Evolutionary conservation across 2,329 filamentous ascomycete genomes (phyloP).

Genomic region (Simplicillium aogashimaense): DNA sequence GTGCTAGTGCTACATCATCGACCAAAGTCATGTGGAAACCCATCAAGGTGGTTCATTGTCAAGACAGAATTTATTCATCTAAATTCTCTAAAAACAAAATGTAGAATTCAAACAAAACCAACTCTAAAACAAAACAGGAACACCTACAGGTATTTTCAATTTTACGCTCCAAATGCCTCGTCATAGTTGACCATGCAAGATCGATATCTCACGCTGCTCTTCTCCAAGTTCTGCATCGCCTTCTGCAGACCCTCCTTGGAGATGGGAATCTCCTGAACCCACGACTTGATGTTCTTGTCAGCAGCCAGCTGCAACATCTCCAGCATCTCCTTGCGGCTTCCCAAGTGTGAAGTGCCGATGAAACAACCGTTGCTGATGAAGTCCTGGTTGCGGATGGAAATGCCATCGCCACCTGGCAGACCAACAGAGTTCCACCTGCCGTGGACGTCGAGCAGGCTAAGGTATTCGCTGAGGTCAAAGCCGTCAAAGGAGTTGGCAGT

Average conservation of each 20-base stretch:
- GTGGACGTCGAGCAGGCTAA: constrained; percentile 72
- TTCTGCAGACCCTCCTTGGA: constrained; percentile 59
- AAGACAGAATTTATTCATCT: too few species aligned
- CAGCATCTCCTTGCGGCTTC: constrained; percentile 59
- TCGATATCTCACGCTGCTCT: constrained; percentile 64
- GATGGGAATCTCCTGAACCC: constrained; percentile 67
- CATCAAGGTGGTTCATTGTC: too few species aligned
- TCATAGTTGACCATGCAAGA: constrained; percentile 66
- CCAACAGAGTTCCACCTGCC: constrained; percentile 73
- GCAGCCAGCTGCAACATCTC: constrained; percentile 64
- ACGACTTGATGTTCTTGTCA: constrained; percentile 58
- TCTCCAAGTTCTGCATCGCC: constrained; percentile 59
- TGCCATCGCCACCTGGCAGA: constrained; percentile 66
- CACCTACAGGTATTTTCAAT: too few species aligned
- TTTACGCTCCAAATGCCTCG: constrained; percentile 46
- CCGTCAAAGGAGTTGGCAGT: constrained; percentile 58
- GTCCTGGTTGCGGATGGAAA: constrained; percentile 61
- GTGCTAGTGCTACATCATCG: too few species aligned
- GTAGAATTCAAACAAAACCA: too few species aligned
- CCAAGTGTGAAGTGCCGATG: constrained; percentile 62
- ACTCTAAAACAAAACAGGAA: too few species aligned
- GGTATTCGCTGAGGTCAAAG: constrained; percentile 62
- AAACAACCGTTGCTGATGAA: constrained; percentile 67
- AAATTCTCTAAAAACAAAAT: too few species aligned
- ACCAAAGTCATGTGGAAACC: too few species aligned